Evolutionary conservation across 129 eudicot species (phyloP).

Genomic region (Centrapalus pauciflorus): DNA sequence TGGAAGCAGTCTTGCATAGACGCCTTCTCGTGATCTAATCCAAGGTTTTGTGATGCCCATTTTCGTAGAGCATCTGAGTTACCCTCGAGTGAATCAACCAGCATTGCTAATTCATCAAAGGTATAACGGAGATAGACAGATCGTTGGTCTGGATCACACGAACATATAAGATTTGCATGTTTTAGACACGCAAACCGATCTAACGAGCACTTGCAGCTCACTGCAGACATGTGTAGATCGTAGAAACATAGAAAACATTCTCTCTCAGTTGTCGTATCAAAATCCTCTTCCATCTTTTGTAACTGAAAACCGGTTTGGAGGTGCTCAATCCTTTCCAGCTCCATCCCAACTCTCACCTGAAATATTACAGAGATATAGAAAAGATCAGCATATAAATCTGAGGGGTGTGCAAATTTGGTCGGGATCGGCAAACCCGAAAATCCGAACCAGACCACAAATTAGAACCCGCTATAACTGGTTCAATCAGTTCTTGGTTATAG

Average conservation of each 20-base stretch:
- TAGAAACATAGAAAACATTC: constrained; percentile 71
- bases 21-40: constrained; percentile 10
- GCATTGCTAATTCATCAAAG: constrained; percentile 38
- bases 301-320: constrained; percentile 28
- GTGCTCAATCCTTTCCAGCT: constrained; percentile 40
- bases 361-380: neutral
- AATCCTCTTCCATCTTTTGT: constrained; percentile 58
- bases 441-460: neutral
- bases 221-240: constrained; percentile 69
- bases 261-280: constrained; percentile 46
- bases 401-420: too few relatives aligned
- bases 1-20: neutral
- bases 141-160: constrained; percentile 38
- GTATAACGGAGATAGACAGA: constrained; percentile 47
- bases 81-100: constrained; percentile 60
- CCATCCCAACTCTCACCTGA: constrained; percentile 54
- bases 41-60: constrained; percentile 39
- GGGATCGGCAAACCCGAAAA: too few relatives aligned
- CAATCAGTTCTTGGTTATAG: too few relatives aligned
- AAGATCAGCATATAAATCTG: neutral
- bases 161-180: constrained; percentile 46
- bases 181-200: constrained; percentile 57
- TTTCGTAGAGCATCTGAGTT: constrained; percentile 31
- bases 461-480: too few relatives aligned
- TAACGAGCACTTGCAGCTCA: constrained; percentile 51